Evolutionary conservation across 495 filamentous ascomycete species (phyloP).

Genomic region (Diplogelasinospora grovesii): DNA sequence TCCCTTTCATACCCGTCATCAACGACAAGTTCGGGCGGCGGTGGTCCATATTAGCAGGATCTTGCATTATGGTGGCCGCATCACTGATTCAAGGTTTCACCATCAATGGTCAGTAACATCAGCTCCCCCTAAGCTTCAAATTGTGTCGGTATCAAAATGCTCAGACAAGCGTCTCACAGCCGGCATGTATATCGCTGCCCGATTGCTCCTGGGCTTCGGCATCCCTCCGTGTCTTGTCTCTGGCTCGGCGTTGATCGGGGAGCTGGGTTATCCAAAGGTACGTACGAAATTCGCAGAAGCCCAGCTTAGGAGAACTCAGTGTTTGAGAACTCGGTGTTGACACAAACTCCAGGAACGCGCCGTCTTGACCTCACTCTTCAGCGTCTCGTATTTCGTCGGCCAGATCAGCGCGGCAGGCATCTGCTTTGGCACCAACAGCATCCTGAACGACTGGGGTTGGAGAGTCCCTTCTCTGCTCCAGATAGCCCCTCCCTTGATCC

Average conservation of each 20-base stretch:
- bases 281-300: too few relatives aligned
- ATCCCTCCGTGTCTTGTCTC: conserved; percentile 56
- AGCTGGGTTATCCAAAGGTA: conserved; percentile 54
- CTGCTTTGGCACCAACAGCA: conserved; percentile 49
- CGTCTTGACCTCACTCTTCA: conserved; percentile 55
- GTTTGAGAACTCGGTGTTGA: too few relatives aligned
- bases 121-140: too few relatives aligned
- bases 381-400: conserved; percentile 53
- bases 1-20: conserved; percentile 49
- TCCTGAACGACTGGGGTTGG: conserved; percentile 52
- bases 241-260: conserved; percentile 52
- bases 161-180: too few relatives aligned
- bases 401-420: conserved; percentile 49
- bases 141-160: too few relatives aligned
- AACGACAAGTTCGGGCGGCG: conserved; percentile 55
- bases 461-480: conserved; percentile 51
- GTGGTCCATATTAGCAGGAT: conserved; percentile 53
- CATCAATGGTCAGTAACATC: conserved; percentile 25
- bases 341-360: conserved; percentile 52
- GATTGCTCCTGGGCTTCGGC: conserved; percentile 56
- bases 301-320: too few relatives aligned
- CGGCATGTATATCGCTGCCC: conserved; percentile 53
- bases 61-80: conserved; percentile 48
- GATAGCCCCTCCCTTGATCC: conserved; percentile 42
- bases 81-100: conserved; percentile 45